These are phyloP conservation scores for Cichorium intybus DNA, from an alignment of 140 eudicot species.

Conservation along the genomic window DNA sequence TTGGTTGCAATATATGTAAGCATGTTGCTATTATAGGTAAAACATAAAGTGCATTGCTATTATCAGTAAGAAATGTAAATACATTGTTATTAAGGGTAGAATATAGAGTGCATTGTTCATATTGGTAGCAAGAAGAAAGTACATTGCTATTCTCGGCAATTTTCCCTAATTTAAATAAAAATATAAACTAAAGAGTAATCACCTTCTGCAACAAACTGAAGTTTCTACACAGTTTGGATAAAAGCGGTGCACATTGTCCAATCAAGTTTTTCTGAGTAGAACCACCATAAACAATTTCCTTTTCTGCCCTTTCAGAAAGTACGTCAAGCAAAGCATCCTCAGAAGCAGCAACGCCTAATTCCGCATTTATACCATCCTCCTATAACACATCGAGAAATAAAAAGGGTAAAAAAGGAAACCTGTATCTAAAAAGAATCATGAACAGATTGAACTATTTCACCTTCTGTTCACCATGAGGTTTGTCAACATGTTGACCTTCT, in stretches of 20 bases:
- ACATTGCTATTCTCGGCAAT: too few species aligned
- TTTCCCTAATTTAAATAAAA: too few species aligned
- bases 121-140: too few species aligned
- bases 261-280: conserved; percentile 64
- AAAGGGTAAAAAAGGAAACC: conserved; percentile 6
- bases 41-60: too few species aligned
- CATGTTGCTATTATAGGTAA: too few species aligned
- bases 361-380: conserved; percentile 85
- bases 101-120: too few species aligned
- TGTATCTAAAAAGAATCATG: not conserved
- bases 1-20: not conserved
- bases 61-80: too few species aligned
- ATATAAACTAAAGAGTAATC: conserved; percentile 7
- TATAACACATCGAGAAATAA: conserved; percentile 28
- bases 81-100: too few species aligned
- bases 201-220: conserved; percentile 93
- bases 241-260: conserved; percentile 80
- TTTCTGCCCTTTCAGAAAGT: conserved; percentile 81
- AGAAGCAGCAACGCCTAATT: conserved; percentile 87
- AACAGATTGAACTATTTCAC: conserved; percentile 28
- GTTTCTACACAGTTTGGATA: conserved; percentile 84
- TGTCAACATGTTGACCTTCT: conserved; percentile 36
- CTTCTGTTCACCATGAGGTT: conserved; percentile 43
- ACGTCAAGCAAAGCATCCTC: conserved; percentile 88
- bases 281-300: conserved; percentile 78